Conservation (phyloP, 768 basidiomycete species). For the Udeniomyces megalosporus region DNA sequence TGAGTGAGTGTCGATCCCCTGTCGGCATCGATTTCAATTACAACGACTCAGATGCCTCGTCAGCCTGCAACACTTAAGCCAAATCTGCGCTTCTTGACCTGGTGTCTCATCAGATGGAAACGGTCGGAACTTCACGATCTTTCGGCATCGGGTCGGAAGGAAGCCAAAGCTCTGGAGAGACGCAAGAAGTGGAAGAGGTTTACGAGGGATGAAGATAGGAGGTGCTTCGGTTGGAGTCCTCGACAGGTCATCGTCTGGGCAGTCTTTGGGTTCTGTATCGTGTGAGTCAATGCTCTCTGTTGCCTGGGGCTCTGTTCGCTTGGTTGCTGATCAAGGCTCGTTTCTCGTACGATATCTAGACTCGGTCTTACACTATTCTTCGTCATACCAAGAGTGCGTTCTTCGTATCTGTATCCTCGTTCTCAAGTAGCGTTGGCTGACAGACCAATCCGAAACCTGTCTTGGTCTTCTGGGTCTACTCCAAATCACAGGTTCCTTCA, state of each 20-base stretch:
- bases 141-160: constrained; percentile 53
- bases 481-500: constrained; percentile 37
- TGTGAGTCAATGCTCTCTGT: constrained; percentile 41
- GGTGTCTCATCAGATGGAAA: constrained; percentile 40
- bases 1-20: constrained; percentile 34
- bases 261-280: constrained; percentile 44
- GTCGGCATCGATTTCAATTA: no score
- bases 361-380: constrained; percentile 57
- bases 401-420: no score
- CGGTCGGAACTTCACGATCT: constrained; percentile 59
- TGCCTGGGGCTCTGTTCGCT: background rate
- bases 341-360: constrained; percentile 29
- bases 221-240: constrained; percentile 42
- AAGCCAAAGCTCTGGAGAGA: constrained; percentile 35
- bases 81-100: no score
- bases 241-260: constrained; percentile 44
- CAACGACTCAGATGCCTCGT: no score
- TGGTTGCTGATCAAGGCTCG: background rate
- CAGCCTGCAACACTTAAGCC: no score
- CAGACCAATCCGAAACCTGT: no score
- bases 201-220: constrained; percentile 11
- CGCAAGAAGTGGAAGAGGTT: constrained; percentile 32
- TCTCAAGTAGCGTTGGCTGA: no score
- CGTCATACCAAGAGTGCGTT: constrained; percentile 55
- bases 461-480: no score